Conservation (phyloP, 768 basidiomycete genomes). For the Suillus brevipes region DNA sequence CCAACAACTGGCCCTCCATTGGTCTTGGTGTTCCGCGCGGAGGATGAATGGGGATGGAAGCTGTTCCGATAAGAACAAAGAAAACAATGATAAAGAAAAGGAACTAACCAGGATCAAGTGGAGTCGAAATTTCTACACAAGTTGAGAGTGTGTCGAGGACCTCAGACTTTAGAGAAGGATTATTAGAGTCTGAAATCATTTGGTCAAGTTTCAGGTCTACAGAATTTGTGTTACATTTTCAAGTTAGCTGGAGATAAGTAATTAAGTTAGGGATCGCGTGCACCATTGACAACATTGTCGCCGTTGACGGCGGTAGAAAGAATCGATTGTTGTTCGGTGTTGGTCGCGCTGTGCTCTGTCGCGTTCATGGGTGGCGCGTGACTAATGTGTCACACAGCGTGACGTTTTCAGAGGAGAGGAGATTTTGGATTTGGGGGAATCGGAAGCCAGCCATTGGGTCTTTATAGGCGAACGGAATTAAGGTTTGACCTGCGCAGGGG, state of each 20-base stretch:
- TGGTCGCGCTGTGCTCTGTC: constrained; percentile 36
- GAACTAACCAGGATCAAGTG: constrained; percentile 53
- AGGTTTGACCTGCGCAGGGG: constrained; percentile 84
- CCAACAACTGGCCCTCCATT: constrained; percentile 42
- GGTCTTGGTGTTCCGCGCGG: constrained; percentile 49
- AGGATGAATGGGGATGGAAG: constrained; percentile 43
- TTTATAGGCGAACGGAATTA: constrained; percentile 81
- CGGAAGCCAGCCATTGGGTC: constrained; percentile 67
- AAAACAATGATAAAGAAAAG: constrained; percentile 17
- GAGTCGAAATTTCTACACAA: constrained; percentile 35
- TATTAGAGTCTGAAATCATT: constrained; percentile 22
- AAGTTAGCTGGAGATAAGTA: constrained; percentile 37
- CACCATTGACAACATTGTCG: constrained; percentile 36
- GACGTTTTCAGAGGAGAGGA: constrained; percentile 53
- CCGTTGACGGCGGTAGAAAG: constrained; percentile 13
- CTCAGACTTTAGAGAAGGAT: constrained; percentile 53
- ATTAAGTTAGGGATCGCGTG: constrained; percentile 36
- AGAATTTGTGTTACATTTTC: constrained; percentile 32
- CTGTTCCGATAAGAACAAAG: constrained; percentile 37
- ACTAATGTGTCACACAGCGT: constrained; percentile 64
- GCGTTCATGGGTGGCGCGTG: constrained; percentile 73
- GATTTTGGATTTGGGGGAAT: constrained; percentile 64
- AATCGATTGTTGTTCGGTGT: constrained; percentile 28
- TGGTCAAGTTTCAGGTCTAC: constrained; percentile 6
- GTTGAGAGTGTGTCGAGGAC: constrained; percentile 40